These are phyloP conservation scores for Aurantiochytrium sp. DNA, from an alignment of 108 stramenopile genomes.

Conservation along the genomic window DNA sequence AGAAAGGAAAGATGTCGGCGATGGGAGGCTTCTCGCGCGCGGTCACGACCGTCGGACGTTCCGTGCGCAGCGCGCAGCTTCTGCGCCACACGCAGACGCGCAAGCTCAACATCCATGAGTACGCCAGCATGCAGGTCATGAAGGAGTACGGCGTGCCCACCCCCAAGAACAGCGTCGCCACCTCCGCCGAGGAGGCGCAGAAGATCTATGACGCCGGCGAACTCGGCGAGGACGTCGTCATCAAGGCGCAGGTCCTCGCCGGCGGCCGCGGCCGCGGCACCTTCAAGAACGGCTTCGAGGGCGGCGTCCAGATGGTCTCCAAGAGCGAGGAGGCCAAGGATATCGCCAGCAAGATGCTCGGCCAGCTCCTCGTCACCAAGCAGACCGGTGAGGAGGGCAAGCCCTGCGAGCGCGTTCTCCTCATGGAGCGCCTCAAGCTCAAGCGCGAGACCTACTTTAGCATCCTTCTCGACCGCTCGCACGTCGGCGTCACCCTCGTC, in stretches of 20 bases:
- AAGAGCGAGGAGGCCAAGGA: slow-evolving; percentile 40
- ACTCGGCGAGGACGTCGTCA: slow-evolving; percentile 48
- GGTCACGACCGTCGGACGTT: neutral
- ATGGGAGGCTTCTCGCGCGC: neutral
- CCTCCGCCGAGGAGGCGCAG: slow-evolving; percentile 38
- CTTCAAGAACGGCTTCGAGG: slow-evolving; percentile 73
- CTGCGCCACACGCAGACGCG: slow-evolving; percentile 26
- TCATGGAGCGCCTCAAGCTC: slow-evolving; percentile 72
- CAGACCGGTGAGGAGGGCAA: slow-evolving; percentile 71
- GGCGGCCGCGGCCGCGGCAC: slow-evolving; percentile 72
- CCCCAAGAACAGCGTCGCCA: slow-evolving; percentile 41
- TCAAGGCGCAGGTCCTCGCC: slow-evolving; percentile 76
- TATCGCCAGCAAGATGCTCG: slow-evolving; percentile 68
- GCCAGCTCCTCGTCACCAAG: slow-evolving; percentile 68
- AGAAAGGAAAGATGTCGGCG: neutral
- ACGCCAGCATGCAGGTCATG: slow-evolving; percentile 61
- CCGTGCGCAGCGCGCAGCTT: neutral
- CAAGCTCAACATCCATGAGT: slow-evolving; percentile 66
- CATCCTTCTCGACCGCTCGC: slow-evolving; percentile 66
- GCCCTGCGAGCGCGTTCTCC: slow-evolving; percentile 60
- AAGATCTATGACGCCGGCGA: neutral
- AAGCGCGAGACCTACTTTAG: slow-evolving; percentile 68
- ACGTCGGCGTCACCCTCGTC: slow-evolving; percentile 65
- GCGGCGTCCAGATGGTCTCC: slow-evolving; percentile 72
- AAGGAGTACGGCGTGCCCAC: slow-evolving; percentile 50